Percentiles rank a stretch among this genome's conserved stretches.
These are phyloP conservation scores for Daldinia sp. DNA, from an alignment of 2,329 filamentous ascomycete genomes.

Conservation along the genomic window DNA sequence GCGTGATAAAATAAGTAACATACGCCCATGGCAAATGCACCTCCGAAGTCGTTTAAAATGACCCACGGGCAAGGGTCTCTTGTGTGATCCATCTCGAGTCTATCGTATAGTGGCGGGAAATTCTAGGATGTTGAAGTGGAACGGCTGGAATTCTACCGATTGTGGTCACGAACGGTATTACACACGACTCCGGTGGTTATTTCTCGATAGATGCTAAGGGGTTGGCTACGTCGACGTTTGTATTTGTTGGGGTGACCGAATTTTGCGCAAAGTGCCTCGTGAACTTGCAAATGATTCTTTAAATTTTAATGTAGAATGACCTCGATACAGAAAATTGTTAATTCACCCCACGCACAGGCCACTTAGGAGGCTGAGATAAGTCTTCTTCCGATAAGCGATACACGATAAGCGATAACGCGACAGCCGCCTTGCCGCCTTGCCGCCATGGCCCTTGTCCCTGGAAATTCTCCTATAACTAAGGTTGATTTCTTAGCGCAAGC, in stretches of 20 bases:
- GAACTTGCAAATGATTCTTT: not conserved
- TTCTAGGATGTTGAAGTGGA: not conserved
- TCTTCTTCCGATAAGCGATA: slow-evolving; percentile 26
- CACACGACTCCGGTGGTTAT: not conserved
- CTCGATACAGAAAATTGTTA: slow-evolving; percentile 29
- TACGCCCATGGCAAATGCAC: slow-evolving; percentile 97
- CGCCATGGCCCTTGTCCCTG: not conserved
- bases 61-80: slow-evolving; percentile 98
- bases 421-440: not conserved
- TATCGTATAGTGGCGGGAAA: not conserved
- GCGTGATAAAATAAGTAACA: slow-evolving; percentile 48
- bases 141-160: not conserved
- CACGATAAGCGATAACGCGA: slow-evolving; percentile 23
- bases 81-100: slow-evolving; percentile 81
- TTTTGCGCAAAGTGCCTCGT: slow-evolving; percentile 1
- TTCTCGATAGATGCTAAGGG: too few relatives aligned
- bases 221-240: not conserved
- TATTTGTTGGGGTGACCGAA: not conserved
- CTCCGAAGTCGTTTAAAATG: slow-evolving; percentile 95
- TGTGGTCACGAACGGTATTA: not conserved
- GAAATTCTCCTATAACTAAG: not conserved
- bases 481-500: not conserved
- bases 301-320: slow-evolving; percentile 15
- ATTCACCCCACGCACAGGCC: slow-evolving; percentile 20
- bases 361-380: slow-evolving; percentile 9